phyloP scores from a whole-genome alignment of 768 basidiomycete genomes.

The Phallus indusiatus region DNA sequence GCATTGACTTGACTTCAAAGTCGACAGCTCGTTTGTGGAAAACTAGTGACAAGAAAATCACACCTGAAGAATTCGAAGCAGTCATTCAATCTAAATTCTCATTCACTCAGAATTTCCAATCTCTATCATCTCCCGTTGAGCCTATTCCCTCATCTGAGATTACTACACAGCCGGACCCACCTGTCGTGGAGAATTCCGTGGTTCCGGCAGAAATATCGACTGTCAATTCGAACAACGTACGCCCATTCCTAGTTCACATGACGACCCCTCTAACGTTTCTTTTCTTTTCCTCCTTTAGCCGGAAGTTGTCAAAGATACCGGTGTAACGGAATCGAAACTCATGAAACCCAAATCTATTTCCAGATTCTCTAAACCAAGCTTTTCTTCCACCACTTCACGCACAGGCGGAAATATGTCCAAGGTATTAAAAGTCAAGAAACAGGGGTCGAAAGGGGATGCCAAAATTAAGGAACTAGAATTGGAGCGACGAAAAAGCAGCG shows the following conservation, averaged over 20 bases:
- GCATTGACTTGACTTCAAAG: conserved; percentile 7
- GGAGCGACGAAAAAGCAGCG: conserved; percentile 18
- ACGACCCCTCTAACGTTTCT: background rate
- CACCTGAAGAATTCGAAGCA: background rate
- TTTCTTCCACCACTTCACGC: conserved; percentile 14
- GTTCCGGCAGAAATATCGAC: background rate
- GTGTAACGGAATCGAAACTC: background rate
- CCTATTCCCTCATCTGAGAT: background rate
- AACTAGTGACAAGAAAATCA: background rate
- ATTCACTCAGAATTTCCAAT: background rate
- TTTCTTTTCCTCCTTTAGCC: background rate
- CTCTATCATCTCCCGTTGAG: background rate
- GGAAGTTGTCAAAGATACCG: conserved; percentile 1
- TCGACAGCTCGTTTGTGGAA: conserved; percentile 8
- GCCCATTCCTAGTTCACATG: background rate
- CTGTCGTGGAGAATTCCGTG: background rate
- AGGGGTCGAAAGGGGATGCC: conserved; percentile 14
- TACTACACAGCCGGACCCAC: background rate
- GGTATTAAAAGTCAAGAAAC: background rate
- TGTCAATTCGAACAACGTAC: background rate
- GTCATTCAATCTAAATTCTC: background rate
- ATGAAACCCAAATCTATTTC: conserved; percentile 1
- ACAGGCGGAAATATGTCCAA: conserved; percentile 13
- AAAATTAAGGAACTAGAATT: conserved; percentile 20
- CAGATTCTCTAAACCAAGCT: background rate